A percentile compares a stretch with the other conserved stretches of the same genome.
Conservation (phyloP, 139 green algal genomes). For the Helicosporidium sp. region DNA sequence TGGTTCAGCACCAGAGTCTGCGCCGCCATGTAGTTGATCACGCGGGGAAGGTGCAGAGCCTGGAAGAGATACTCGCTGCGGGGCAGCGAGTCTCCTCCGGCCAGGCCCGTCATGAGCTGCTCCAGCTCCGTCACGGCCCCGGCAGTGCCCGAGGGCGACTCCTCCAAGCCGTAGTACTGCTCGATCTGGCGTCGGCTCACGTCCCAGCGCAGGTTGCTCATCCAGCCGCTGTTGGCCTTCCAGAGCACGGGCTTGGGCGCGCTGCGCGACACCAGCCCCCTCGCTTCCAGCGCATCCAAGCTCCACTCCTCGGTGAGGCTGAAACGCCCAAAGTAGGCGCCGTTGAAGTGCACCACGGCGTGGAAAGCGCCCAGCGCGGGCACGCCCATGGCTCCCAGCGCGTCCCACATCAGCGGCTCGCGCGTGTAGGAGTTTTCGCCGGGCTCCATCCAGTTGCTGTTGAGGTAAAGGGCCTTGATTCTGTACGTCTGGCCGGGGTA, state of each 20-base stretch:
- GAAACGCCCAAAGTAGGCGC: slow-evolving; percentile 53
- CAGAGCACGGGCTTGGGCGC: too few species aligned
- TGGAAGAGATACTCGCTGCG: slow-evolving; percentile 44
- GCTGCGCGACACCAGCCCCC: too few species aligned
- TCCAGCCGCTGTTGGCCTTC: too few species aligned
- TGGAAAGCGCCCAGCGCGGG: slow-evolving; percentile 25
- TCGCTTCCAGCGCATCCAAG: slow-evolving; percentile 30
- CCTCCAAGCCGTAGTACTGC: slow-evolving; percentile 5
- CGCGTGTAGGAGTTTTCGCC: slow-evolving; percentile 66
- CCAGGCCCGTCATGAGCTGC: slow-evolving; percentile 33
- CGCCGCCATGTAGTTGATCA: slow-evolving; percentile 56
- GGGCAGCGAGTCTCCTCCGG: slow-evolving; percentile 21
- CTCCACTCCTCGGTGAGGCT: slow-evolving; percentile 38
- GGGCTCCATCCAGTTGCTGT: slow-evolving; percentile 25
- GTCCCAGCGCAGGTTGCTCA: background rate
- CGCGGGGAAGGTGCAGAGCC: slow-evolving; percentile 22
- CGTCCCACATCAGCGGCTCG: slow-evolving; percentile 25
- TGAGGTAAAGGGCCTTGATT: slow-evolving; percentile 4
- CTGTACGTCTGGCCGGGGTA: background rate
- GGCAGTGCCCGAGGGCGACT: slow-evolving; percentile 4
- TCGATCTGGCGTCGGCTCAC: too few species aligned
- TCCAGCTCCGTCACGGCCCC: slow-evolving; percentile 15
- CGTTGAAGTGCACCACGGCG: slow-evolving; percentile 45
- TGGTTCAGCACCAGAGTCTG: slow-evolving; percentile 61
- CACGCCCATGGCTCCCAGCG: slow-evolving; percentile 22